Evolutionary conservation across 768 basidiomycete species (phyloP), one percentile per base, ranked within the genome.

Genomic region (Pholiota microspora): DNA sequence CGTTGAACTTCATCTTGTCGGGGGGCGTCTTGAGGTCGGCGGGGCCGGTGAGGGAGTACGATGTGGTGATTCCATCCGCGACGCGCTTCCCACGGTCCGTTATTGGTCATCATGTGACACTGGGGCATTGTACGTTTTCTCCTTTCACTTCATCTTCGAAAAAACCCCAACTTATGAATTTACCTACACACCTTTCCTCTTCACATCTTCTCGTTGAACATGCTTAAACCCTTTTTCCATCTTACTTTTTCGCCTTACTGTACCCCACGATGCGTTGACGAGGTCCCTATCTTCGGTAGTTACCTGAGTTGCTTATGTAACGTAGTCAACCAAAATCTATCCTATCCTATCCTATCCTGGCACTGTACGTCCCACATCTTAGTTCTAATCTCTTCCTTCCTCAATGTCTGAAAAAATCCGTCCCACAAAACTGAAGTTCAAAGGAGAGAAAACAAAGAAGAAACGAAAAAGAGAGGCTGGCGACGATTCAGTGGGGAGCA

Each of bases 361-460:
- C n/a, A n/a, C n/a, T n/a, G 18, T 42, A 29, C 13, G 6, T 27
- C n/a, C 15, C 10, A 10, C 6, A 2, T 7, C 50, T 35, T 47
- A 38, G n/a, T 23, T 40, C 27, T 44, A 13, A 28, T 31, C 25
- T 8, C 27, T 54, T 21, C 45, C 42, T 9, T 23, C n/a, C 29
- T 32, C 55, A 23, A 72, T 72, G 71, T 63, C 71, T 15, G 69
- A 71, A 21, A 60, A 69, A 55, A 83, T 84, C 27, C 85, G 86
- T 58, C 80, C 88, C 2, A 83, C 82, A 10, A 92, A 86, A 65
- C 84, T 94, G 59, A 90, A 84, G 62, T 94, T 94, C 73, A 95
- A 95, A 66, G 92, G 92, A 7, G 92, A 94, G 45, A 92, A 92
- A 70, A 69, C 77, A 1, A 85, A 83, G 75, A 92, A 89, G 78